These are phyloP conservation scores for Dendrocalamus latiflorus DNA, from an alignment of 202 grass and related monocot genomes.

Conservation along the genomic window DNA sequence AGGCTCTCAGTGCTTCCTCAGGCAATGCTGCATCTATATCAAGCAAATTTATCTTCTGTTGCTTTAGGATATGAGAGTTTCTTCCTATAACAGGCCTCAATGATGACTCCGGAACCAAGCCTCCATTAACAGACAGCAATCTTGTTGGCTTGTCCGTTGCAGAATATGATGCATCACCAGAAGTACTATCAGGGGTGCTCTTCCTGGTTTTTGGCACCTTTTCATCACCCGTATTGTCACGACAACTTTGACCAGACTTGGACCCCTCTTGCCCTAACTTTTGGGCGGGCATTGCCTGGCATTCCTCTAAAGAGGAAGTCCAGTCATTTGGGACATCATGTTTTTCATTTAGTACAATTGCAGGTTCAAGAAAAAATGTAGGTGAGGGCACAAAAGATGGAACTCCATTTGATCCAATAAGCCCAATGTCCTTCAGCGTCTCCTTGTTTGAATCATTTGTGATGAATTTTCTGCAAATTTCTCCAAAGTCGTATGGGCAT, in stretches of 20 bases:
- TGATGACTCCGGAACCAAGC: conserved; percentile 69
- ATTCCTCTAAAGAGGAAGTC: conserved; percentile 40
- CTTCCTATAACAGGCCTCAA: conserved; percentile 70
- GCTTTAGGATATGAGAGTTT: conserved; percentile 69
- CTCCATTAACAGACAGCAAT: conserved; percentile 41
- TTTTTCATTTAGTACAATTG: conserved; percentile 40
- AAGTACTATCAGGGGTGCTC: conserved; percentile 25
- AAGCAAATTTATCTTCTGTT: conserved; percentile 82
- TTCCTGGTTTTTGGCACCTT: conserved; percentile 45
- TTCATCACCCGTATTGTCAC: conserved; percentile 35
- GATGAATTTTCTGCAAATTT: conserved; percentile 70
- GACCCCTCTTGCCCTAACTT: conserved; percentile 29
- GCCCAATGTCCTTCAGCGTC: conserved; percentile 67
- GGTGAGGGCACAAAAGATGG: conserved; percentile 74
- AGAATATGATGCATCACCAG: conserved; percentile 45
- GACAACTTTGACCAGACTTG: conserved; percentile 37
- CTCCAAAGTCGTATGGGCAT: conserved; percentile 78
- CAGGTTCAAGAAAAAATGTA: conserved; percentile 57
- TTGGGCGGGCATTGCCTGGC: conserved; percentile 27
- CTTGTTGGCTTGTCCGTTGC: conserved; percentile 42
- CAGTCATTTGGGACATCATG: conserved; percentile 38
- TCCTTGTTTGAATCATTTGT: conserved; percentile 82
- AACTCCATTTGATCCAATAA: conserved; percentile 68
- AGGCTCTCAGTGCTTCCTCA: conserved; percentile 62
- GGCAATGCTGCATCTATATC: conserved; percentile 89